Evolutionary conservation across 352 stramenopile genomes (phyloP), one percentile per base, ranked within the genome.

Genomic region (Globisporangium canariense): DNA sequence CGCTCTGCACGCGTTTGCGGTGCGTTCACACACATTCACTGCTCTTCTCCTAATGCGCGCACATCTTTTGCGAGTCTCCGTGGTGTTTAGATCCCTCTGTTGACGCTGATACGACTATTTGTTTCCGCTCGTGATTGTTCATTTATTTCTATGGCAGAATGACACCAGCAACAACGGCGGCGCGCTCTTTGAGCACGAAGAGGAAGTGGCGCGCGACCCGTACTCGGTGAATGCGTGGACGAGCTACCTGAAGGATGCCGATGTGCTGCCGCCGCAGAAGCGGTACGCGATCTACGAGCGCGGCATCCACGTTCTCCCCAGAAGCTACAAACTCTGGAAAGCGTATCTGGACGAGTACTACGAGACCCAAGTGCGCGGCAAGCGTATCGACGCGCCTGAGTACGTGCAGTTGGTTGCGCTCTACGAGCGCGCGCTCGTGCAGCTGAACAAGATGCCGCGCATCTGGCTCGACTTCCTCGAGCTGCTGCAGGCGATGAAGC

Each of bases 251-350:
- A 41, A 50, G 28, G 46, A 47, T 3, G 63, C 63, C 7, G 62
- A 67, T 0, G 67, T 69, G 1, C 58, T 70, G 7, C 28, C 70
- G 32, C 55, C 57, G 25, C n/a, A 30, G 4, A 59, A 56, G 25
- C 78, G 87, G 3, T 79, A 77, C 36, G 45, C 71, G 13, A 65
- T 98, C 30, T 98, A 96, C 63, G 91, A 98, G 62, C 79, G 94
- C 25, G 90, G 88, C 4, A 56, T 99, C 2, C 73, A 81, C 16
- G 69, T 71, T 45, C 77, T 98, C 1, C 94, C 94, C 20, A 79
- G 88, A 57, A 97, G 88, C 73, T 99, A 98, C 79, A 99, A 99
- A 75, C 86, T 99, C 20, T 98, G 96, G 95, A 94, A 97, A 58
- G 59, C 74, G 62, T 97, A 93, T 63, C 74, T 94, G 69, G 80